A percentile compares a stretch with the other conserved stretches of the same genome.
Evolutionary conservation across 1,284 basidiomycete genomes (phyloP).

Genomic region (Paramarasmius palmivorus): DNA sequence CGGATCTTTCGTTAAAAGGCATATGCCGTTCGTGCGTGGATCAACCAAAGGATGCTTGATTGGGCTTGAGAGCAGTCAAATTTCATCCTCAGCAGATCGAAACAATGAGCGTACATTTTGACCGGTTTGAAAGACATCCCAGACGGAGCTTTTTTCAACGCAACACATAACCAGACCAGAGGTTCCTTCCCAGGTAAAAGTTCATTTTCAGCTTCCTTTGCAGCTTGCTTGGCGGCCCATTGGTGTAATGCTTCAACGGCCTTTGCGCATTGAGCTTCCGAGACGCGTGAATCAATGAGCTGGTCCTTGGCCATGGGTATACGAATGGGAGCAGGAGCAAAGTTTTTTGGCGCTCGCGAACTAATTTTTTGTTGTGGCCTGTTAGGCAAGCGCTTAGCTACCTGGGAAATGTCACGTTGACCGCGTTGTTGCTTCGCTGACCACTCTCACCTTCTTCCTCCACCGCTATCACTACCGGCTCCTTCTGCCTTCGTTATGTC

Average conservation of each 20-base stretch:
- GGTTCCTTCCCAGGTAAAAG: constrained; percentile 81
- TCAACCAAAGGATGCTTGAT: constrained; percentile 83
- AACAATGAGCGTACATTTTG: constrained; percentile 68
- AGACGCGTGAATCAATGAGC: constrained; percentile 71
- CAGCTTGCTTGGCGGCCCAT: constrained; percentile 65
- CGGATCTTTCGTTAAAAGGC: constrained; percentile 94
- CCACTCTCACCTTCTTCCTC: background rate
- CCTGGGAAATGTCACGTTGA: too few species aligned
- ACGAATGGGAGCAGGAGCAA: background rate
- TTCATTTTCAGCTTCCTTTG: constrained; percentile 70
- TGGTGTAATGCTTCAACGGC: constrained; percentile 78
- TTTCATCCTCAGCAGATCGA: constrained; percentile 6
- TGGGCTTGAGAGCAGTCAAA: constrained; percentile 47
- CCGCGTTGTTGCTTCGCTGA: too few species aligned
- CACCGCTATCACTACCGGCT: background rate
- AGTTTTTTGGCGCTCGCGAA: background rate
- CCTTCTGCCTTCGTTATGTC: constrained; percentile 12
- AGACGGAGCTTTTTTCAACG: constrained; percentile 79
- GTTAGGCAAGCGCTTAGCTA: too few species aligned
- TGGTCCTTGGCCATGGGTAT: constrained; percentile 43
- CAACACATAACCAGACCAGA: constrained; percentile 83
- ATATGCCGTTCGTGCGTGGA: constrained; percentile 77
- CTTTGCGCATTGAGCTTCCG: constrained; percentile 69
- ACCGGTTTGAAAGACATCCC: constrained; percentile 80
- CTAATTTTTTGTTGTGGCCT: background rate